Evolutionary conservation across 106 monocot species (phyloP).

Genomic region (Dioscorea alata): DNA sequence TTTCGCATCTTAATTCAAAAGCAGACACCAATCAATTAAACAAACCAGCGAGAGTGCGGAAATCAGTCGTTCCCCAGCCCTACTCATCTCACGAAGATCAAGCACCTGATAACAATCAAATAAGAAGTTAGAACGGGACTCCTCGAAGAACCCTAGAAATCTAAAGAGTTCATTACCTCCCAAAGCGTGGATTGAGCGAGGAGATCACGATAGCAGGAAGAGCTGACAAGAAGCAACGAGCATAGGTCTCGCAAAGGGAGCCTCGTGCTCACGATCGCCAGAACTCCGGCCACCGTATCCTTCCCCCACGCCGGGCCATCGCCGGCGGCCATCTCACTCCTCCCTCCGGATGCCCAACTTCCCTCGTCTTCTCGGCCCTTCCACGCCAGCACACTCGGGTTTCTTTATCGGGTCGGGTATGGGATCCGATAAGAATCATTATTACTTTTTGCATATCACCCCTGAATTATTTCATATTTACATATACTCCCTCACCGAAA

Average conservation of each 20-base stretch:
- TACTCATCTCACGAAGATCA: conserved; percentile 75
- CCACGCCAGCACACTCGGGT: background rate
- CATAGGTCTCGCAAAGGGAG: conserved; percentile 50
- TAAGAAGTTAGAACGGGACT: background rate
- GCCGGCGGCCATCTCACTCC: conserved; percentile 2
- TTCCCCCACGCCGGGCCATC: conserved; percentile 27
- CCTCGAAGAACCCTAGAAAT: background rate
- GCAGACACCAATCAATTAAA: background rate
- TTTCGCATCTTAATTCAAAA: background rate
- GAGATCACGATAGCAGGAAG: conserved; percentile 65
- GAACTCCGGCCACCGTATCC: conserved; percentile 46
- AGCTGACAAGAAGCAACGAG: conserved; percentile 64
- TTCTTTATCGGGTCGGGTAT: too few relatives aligned
- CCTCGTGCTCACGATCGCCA: conserved; percentile 43
- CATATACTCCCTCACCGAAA: too few relatives aligned
- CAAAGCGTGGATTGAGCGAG: conserved; percentile 55
- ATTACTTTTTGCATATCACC: too few relatives aligned
- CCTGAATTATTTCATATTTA: too few relatives aligned
- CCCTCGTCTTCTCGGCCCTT: background rate
- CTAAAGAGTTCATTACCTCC: conserved; percentile 36
- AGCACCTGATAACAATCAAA: conserved; percentile 31
- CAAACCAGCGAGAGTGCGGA: conserved; percentile 73
- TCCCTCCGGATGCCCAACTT: background rate
- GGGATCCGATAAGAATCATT: too few relatives aligned
- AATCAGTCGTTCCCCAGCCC: conserved; percentile 68